Conservation (phyloP, 257 asterid genomes). For the Datura wrightii region DNA sequence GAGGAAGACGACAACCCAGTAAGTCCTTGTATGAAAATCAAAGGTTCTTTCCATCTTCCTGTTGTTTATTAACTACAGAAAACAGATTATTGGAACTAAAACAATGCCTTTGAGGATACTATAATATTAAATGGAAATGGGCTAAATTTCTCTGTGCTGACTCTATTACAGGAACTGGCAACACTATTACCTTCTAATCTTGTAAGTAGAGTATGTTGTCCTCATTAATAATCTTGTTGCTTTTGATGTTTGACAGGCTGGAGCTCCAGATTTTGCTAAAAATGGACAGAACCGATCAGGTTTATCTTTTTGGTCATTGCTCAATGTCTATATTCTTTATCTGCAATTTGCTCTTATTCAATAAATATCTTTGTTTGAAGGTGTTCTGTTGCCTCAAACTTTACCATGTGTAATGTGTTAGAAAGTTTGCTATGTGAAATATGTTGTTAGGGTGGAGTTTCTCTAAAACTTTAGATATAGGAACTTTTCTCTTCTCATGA, state of each 20-base stretch:
- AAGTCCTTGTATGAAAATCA: slow-evolving; percentile 40
- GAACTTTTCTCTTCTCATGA: neutral
- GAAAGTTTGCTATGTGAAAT: neutral
- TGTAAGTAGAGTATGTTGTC: neutral
- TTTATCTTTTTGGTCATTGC: slow-evolving; percentile 36
- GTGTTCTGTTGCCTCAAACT: neutral
- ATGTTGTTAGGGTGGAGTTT: neutral
- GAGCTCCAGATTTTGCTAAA: slow-evolving; percentile 43
- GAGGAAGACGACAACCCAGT: slow-evolving; percentile 80
- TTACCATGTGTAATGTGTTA: neutral
- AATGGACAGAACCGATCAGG: slow-evolving; percentile 50
- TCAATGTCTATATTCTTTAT: neutral
- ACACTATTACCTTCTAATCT: neutral
- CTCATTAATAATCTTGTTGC: neutral
- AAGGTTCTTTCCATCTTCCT: slow-evolving; percentile 16
- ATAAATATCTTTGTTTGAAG: neutral
- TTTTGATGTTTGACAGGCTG: slow-evolving; percentile 50
- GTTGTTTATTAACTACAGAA: neutral
- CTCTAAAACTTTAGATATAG: neutral
- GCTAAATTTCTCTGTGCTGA: neutral
- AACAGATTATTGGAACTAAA: neutral
- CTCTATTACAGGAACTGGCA: neutral
- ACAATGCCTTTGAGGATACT: slow-evolving; percentile 5
- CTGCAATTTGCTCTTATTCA: slow-evolving; percentile 15
- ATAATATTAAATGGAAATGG: neutral